Base-by-base conservation (phyloP, 805 yeast genomes). In the Scheffersomyces ergatensis region DNA sequence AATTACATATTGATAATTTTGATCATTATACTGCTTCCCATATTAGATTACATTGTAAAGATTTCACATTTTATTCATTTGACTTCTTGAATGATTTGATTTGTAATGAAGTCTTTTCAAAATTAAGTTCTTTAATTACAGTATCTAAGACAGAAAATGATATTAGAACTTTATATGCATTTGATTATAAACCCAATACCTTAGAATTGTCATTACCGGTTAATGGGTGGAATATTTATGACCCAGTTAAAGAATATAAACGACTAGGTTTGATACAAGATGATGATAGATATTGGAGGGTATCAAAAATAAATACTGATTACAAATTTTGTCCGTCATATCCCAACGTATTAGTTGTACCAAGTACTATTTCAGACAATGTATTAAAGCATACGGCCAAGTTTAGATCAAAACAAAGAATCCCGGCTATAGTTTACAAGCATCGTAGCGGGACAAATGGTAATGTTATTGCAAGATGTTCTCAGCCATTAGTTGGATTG, bases 401-500 rank as follows among this genome's bases (percentile, higher is more conserved):
- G 52, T 93, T 79, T 58, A 68, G 99, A 33, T 89, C 97, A 1
- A 90, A 92, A 57, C 78, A 76, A 43, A 67, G 99, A 47, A 76
- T 93, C 4, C 98, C 98, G 0, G 84, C 82, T 0, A 63, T 93
- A 32, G 77, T 90, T 2, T 93, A 89, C 60, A 83, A 77, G 54
- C 86, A 89, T 58, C 62, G 75, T 37, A 51, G 49, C 4, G 58
- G 62, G 11, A 65, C 73, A 33, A 88, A 80, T 50, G 81, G 83
- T 1, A 82, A 93, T 54, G 76, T 93, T 1, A 89, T 93, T 14
- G 82, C 93, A 0, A 71, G 99, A 43, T 87, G 96, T 52, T 74
- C 97, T 2, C 99, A 93, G 64, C 99, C 99, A 0, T 63, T 92
- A 48, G 90, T 90, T 0, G 98, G 99, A 0, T 53, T 93, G 14